These are phyloP conservation scores for Penicillium odoratum DNA, from an alignment of 495 filamentous ascomycete species.

Conservation along the genomic window DNA sequence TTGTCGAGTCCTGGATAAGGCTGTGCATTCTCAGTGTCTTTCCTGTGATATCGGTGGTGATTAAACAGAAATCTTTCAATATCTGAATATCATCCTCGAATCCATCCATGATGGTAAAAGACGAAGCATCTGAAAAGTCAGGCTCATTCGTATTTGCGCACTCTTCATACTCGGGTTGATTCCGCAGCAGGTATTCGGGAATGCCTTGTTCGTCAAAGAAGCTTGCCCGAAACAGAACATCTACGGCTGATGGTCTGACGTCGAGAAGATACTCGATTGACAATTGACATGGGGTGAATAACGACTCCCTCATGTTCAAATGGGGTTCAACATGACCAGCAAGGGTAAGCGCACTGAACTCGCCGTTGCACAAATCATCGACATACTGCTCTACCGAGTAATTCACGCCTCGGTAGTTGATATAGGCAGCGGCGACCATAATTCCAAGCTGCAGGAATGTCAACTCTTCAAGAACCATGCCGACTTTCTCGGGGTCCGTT, in stretches of 20 bases:
- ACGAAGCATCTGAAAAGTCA: background rate
- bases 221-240: background rate
- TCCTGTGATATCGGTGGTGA: background rate
- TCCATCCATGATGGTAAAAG: background rate
- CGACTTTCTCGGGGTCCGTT: background rate
- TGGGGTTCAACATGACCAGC: background rate
- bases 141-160: background rate
- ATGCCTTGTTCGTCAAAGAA: conserved; percentile 2
- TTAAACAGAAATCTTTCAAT: background rate
- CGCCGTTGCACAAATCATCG: background rate
- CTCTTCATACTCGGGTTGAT: background rate
- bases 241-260: background rate
- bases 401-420: background rate
- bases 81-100: background rate
- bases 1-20: background rate
- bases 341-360: background rate
- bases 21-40: background rate
- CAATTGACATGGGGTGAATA: background rate
- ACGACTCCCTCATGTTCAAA: background rate
- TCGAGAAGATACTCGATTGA: background rate
- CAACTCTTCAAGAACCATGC: background rate
- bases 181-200: background rate
- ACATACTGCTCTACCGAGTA: background rate
- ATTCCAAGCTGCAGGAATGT: background rate
- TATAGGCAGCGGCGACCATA: background rate